Evolutionary conservation across 1,139 yeast genomes (phyloP), one percentile per base, ranked within the genome.

Genomic region (Pichia sp.): DNA sequence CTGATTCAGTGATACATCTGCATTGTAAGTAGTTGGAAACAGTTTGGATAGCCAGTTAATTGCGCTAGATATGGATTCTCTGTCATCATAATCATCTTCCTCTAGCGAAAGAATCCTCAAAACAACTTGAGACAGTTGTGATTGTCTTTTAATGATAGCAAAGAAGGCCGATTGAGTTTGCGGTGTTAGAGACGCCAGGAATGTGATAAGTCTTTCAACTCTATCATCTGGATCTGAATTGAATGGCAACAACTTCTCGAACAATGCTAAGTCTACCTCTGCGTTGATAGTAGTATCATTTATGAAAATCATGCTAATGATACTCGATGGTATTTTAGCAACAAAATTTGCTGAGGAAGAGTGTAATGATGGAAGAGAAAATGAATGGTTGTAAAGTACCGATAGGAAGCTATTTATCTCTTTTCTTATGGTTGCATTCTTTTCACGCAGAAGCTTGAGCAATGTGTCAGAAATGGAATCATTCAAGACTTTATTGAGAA

Each of bases 71-170:
- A 76, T 58, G 45, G 75, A 76, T 10, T 44, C 55, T 11, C 54
- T 56, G 9, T 24, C 19, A 6, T 41, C 47, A 8, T 51, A 55
- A 23, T 59, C 53, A 42, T 59, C 62, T 37, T 73, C 74, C 11
- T 66, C 55, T 5, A 60, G 41, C 8, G 58, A 58, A 6, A 73
- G 38, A 32, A 66, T 61, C 20, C 61, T 64, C 6, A 34, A 45
- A 7, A 73, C 37, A 2, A 63, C 74, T 11, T 60, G 55, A 1
- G 80, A 60, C 27, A 74, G 58, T 44, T 79, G 82, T 34, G 70
- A 68, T 51, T 85, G 94, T 36, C 94, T 68, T 47, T 68, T 73
- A 37, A 74, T 68, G 29, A 83, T 72, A 0, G 94, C 91, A 39
- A 67, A 60, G 48, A 85, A 79, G 0, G 94, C 74, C 29, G 72